These are phyloP conservation scores for Sporisorium scitamineum DNA, from an alignment of 1,284 basidiomycete genomes.

Conservation along the genomic window DNA sequence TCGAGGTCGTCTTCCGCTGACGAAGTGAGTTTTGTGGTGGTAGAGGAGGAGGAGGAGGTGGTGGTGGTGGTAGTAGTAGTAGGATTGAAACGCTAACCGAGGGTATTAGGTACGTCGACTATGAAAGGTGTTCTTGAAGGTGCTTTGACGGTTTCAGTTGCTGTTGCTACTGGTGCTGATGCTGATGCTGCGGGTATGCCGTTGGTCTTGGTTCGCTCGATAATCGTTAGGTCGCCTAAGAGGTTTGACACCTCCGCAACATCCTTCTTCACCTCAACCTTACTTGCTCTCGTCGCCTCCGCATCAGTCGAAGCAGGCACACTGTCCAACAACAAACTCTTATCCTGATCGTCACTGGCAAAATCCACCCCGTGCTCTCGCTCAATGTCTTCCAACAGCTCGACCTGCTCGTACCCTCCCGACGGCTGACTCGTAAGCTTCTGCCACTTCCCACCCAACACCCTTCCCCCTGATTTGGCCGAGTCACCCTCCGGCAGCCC, in stretches of 20 bases:
- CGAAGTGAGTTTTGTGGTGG: too few species aligned
- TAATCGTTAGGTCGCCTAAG: conserved; percentile 21
- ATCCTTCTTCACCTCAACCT: background rate
- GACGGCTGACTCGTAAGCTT: conserved; percentile 80
- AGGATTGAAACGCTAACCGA: conserved; percentile 18
- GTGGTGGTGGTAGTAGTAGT: background rate
- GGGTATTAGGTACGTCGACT: conserved; percentile 37
- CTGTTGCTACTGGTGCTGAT: background rate
- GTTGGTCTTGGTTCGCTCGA: conserved; percentile 13
- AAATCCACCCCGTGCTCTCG: conserved; percentile 15
- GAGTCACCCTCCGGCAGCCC: conserved; percentile 76
- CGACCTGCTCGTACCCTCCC: conserved; percentile 74
- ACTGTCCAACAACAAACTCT: background rate
- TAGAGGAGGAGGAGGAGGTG: too few species aligned
- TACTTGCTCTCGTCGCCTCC: background rate
- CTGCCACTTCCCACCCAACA: conserved; percentile 82
- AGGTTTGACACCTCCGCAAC: conserved; percentile 5
- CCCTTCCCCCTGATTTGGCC: conserved; percentile 75
- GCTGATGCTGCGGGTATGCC: background rate
- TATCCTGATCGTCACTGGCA: background rate
- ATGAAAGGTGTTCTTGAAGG: conserved; percentile 15
- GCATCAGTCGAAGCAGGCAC: background rate
- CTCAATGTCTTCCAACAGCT: conserved; percentile 49
- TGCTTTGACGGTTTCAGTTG: background rate
- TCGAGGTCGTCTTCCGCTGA: conserved; percentile 3